Evolutionary conservation across 139 green algal species (phyloP).

Genomic region (Chlorella ohadii): DNA sequence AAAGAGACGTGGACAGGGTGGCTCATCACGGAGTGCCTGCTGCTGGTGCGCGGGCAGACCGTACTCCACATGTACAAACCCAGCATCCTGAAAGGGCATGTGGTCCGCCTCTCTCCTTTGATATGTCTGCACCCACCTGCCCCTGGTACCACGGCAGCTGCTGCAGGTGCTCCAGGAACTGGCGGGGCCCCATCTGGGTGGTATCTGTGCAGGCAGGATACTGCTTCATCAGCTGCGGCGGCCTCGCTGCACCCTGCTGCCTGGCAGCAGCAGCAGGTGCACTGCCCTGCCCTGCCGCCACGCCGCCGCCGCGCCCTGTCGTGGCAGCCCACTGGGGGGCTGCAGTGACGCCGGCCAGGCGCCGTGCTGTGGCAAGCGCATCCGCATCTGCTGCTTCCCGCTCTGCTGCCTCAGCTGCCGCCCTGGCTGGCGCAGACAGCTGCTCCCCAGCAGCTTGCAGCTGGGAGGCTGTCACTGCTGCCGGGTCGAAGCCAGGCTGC

Average conservation of each 20-base stretch:
- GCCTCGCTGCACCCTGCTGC: conserved; percentile 14
- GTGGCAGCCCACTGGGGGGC: not conserved
- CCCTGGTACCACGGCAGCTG: conserved; percentile 65
- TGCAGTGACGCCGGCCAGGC: not conserved
- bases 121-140: conserved; percentile 49
- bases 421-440: not conserved
- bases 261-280: not conserved
- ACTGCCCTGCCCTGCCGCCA: too few relatives aligned
- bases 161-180: conserved; percentile 74
- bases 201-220: conserved; percentile 57
- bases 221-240: conserved; percentile 51
- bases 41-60: too few relatives aligned
- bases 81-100: too few relatives aligned
- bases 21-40: too few relatives aligned
- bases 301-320: not conserved
- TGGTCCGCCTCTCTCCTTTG: too few relatives aligned
- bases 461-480: not conserved
- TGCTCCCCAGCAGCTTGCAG: not conserved
- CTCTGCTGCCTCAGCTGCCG: not conserved
- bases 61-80: too few relatives aligned
- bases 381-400: not conserved
- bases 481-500: conserved; percentile 8
- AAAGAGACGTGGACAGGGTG: not conserved
- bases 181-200: conserved; percentile 39
- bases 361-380: conserved; percentile 1